Base-by-base conservation (phyloP, 345 rosid genomes). In the Raphanus sativus region DNA sequence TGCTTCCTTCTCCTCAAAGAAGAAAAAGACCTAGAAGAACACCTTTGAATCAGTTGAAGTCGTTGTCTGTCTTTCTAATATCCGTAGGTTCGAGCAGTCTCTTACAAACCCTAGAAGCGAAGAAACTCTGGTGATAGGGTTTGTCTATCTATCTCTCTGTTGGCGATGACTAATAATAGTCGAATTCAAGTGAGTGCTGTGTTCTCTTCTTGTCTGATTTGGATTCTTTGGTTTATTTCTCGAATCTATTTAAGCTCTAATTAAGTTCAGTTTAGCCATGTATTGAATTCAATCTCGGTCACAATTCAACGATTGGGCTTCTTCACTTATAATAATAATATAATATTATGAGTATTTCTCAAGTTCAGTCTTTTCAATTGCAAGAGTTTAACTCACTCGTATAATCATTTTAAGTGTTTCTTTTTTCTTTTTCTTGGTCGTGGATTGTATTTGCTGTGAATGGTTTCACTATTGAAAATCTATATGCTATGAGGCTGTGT, bases 381-480 rank as follows among this genome's bases (percentile, higher is more conserved):
- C 58, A 15, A 52, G 58, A 38, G 3, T 38, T 13, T 13, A 48
- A 48, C 54, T 13, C 7, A 13, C 17, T 48, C 54, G 54, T 48
- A 48, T 48, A 48, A 48, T 1, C n/a, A 40, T 8, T 13, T 13
- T 4, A 45, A 45, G 54, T 48, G 7, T 48, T 13, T n/a, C 2
- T 16, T 16, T 52, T 52, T 16, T 12, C 2, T 28, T 28, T 3
- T 28, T 21, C 1, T 4, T 4, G 15, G 55, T 50, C 6, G 0
- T 29, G 33, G 48, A 33, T 28, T 48, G 4, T 32, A 28, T 67
- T 67, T 59, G 36, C 12, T 67, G 5, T 33, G 67, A 58, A 50
- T 66, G 73, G 65, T 55, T 67, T 75, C 15, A 67, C 25, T 61
- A 50, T 50, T 68, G 62, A 48, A 60, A 34, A 59, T 55, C 40